These are phyloP conservation scores for Xylariaceae sp. DNA, from an alignment of 2,329 filamentous ascomycete genomes.

Conservation along the genomic window DNA sequence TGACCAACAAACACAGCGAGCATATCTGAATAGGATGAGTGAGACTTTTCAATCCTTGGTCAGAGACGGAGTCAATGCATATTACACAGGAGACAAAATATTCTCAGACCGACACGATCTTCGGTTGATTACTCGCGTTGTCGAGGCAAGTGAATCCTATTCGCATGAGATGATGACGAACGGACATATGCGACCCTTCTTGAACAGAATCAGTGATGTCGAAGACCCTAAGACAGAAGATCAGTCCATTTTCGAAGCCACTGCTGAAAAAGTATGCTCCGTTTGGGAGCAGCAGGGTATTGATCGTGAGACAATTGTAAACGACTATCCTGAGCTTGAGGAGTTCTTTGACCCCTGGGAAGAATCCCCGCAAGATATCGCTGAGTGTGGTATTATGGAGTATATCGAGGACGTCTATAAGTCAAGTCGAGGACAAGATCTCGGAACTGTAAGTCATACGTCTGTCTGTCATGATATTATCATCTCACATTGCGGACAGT, in stretches of 20 bases:
- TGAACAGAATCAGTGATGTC: neutral
- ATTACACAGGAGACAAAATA: slow-evolving; percentile 32
- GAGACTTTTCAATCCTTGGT: slow-evolving; percentile 36
- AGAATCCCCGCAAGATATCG: slow-evolving; percentile 24
- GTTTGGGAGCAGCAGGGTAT: neutral
- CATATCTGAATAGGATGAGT: slow-evolving; percentile 40
- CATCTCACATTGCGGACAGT: slow-evolving; percentile 28
- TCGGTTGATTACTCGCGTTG: slow-evolving; percentile 40
- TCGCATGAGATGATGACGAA: slow-evolving; percentile 30
- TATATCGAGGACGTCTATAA: slow-evolving; percentile 54
- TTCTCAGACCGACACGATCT: slow-evolving; percentile 35
- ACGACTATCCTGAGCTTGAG: slow-evolving; percentile 32
- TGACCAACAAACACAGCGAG: slow-evolving; percentile 35
- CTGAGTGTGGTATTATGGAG: slow-evolving; percentile 46
- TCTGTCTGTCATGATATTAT: neutral
- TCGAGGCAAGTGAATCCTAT: slow-evolving; percentile 36
- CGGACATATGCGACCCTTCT: slow-evolving; percentile 38
- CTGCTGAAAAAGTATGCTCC: neutral
- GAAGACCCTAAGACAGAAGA: neutral
- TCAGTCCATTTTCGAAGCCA: neutral
- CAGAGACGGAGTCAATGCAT: slow-evolving; percentile 36
- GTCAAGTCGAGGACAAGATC: slow-evolving; percentile 50
- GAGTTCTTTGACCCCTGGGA: slow-evolving; percentile 40
- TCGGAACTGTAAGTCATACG: slow-evolving; percentile 45
- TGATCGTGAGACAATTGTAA: neutral